Conservation (phyloP, 768 basidiomycete species). For the Tricholomella constricta region DNA sequence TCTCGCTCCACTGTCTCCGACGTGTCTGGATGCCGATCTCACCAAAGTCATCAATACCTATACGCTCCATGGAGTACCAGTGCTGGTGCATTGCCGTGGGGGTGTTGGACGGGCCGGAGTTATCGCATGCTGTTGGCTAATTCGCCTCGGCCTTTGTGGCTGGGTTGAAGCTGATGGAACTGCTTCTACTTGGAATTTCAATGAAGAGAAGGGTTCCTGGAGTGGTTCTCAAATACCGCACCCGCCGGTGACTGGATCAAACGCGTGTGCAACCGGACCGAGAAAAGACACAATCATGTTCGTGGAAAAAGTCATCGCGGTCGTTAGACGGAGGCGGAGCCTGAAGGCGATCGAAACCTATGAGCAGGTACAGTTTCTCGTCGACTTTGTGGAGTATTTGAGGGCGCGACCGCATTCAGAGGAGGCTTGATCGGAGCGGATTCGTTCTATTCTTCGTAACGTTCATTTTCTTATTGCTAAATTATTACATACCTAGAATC, state of each 20-base stretch:
- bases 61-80: conserved; percentile 67
- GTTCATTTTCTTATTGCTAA: conserved; percentile 10
- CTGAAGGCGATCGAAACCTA: conserved; percentile 92
- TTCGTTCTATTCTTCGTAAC: too few relatives aligned
- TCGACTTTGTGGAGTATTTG: conserved; percentile 73
- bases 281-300: conserved; percentile 58
- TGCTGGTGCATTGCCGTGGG: conserved; percentile 90
- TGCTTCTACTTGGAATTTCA: not conserved
- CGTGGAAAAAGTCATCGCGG: conserved; percentile 70
- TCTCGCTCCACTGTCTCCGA: conserved; percentile 64
- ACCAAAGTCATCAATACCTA: conserved; percentile 67
- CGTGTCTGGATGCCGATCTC: conserved; percentile 66
- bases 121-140: conserved; percentile 89
- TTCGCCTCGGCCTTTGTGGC: conserved; percentile 88
- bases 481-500: conserved; percentile 2
- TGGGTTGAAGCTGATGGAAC: conserved; percentile 43
- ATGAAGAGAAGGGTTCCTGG: not conserved
- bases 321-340: conserved; percentile 76
- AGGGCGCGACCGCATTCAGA: conserved; percentile 13
- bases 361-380: conserved; percentile 86
- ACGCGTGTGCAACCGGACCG: not conserved
- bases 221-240: not conserved
- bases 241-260: not conserved
- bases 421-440: too few relatives aligned
- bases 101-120: conserved; percentile 94